A percentile compares a stretch with the other conserved stretches of the same genome.
Evolutionary conservation across 257 asterid species (phyloP).

Genomic region (Marsdenia floribunda): DNA sequence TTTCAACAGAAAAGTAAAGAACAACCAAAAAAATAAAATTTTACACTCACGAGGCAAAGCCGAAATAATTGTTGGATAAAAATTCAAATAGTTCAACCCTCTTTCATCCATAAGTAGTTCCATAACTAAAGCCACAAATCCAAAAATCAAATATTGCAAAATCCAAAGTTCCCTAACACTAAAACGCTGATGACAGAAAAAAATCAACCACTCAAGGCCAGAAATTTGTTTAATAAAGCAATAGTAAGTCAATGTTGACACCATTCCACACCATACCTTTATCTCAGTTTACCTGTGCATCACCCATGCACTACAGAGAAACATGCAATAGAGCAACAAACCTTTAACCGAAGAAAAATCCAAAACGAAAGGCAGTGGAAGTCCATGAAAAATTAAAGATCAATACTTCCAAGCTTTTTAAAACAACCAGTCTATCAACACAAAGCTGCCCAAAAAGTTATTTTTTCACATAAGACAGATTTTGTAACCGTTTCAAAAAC

Average conservation of each 20-base stretch:
- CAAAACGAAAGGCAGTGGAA: neutral
- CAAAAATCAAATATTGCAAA: neutral
- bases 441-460: neutral
- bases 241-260: neutral
- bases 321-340: neutral
- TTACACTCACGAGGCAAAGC: neutral
- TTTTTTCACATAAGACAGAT: neutral
- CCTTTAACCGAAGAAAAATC: neutral
- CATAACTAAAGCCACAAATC: neutral
- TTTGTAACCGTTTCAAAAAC: neutral
- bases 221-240: neutral
- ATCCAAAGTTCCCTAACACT: neutral
- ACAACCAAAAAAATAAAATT: neutral
- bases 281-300: slow-evolving; percentile 2
- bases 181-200: neutral
- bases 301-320: neutral
- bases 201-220: neutral
- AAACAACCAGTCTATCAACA: neutral
- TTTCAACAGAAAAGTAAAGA: too few species aligned
- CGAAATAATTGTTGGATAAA: neutral
- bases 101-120: neutral
- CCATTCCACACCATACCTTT: slow-evolving; percentile 4
- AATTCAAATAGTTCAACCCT: neutral
- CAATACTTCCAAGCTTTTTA: neutral
- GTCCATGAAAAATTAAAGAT: neutral